These are phyloP conservation scores for Pythium grandisporangium DNA, from an alignment of 352 stramenopile genomes.

Conservation along the genomic window DNA sequence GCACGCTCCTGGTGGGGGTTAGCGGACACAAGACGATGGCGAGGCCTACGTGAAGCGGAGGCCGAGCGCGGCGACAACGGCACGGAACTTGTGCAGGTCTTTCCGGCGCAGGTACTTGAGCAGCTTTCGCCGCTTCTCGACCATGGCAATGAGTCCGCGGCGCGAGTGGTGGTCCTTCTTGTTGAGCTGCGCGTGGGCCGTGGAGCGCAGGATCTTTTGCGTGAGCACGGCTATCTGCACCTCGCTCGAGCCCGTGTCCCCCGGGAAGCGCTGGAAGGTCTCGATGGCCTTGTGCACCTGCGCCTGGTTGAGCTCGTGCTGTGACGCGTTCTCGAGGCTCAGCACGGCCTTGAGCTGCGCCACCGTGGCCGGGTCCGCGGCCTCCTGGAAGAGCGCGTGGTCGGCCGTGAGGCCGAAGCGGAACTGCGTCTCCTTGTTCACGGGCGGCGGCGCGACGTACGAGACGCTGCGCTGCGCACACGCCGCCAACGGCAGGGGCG, in stretches of 20 bases:
- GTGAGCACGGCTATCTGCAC: conserved; percentile 81
- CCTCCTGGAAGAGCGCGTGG: conserved; percentile 26
- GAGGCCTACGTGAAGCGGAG: conserved; percentile 62
- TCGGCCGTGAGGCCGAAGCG: conserved; percentile 58
- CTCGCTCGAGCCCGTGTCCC: conserved; percentile 79
- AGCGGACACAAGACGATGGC: too few relatives aligned
- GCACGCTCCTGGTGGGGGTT: too few relatives aligned
- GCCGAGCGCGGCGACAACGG: conserved; percentile 64
- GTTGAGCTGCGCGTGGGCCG: conserved; percentile 59
- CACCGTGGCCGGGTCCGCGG: conserved; percentile 28
- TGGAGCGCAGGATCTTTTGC: conserved; percentile 79
- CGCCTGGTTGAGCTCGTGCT: conserved; percentile 79
- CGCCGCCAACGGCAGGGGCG: neutral
- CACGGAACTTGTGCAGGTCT: conserved; percentile 73
- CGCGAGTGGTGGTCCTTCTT: conserved; percentile 87
- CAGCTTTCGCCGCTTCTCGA: conserved; percentile 80
- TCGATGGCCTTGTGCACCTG: conserved; percentile 72
- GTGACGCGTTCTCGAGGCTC: conserved; percentile 66
- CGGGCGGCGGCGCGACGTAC: conserved; percentile 56
- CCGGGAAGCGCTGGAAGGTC: conserved; percentile 81
- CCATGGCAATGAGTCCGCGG: conserved; percentile 77
- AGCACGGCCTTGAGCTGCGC: conserved; percentile 59
- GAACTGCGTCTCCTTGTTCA: conserved; percentile 41
- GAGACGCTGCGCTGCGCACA: conserved; percentile 22
- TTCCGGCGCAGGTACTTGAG: conserved; percentile 80